phyloP scores from a whole-genome alignment of 2,329 filamentous ascomycete genomes.

The Neocucurbitaria cava region DNA sequence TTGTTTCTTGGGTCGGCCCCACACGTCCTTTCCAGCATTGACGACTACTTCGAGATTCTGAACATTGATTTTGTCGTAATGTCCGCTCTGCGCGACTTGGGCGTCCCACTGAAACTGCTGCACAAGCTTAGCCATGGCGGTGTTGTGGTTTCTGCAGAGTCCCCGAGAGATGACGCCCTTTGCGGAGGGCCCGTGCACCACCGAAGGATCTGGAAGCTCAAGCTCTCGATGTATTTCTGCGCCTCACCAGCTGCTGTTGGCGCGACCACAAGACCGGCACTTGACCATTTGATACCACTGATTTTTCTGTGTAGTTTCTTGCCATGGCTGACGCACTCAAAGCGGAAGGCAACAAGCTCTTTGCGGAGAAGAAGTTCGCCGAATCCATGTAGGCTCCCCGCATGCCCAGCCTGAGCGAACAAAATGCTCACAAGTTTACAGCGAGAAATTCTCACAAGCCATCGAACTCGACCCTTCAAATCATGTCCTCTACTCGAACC shows the following conservation, averaged over 20 bases:
- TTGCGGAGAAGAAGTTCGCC: constrained; percentile 94
- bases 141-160: background rate
- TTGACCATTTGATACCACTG: constrained; percentile 3
- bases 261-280: constrained; percentile 14
- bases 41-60: constrained; percentile 66
- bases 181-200: constrained; percentile 13
- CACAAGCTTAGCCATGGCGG: constrained; percentile 19
- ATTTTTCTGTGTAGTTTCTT: constrained; percentile 3
- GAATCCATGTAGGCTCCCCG: constrained; percentile 81
- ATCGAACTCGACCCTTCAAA: constrained; percentile 88
- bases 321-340: constrained; percentile 83
- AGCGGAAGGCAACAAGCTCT: constrained; percentile 97
- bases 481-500: constrained; percentile 98
- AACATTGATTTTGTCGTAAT: constrained; percentile 61
- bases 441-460: constrained; percentile 92
- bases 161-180: constrained; percentile 29
- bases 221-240: constrained; percentile 42
- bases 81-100: constrained; percentile 25
- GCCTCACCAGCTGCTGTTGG: constrained; percentile 30
- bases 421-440: constrained; percentile 49
- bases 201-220: constrained; percentile 47
- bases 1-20: constrained; percentile 70
- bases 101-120: constrained; percentile 29
- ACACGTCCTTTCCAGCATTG: constrained; percentile 69
- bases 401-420: constrained; percentile 11